Evolutionary conservation across 176 grass and related monocot genomes (phyloP), one percentile per base, ranked within the genome.

Genomic region (Phyllostachys edulis): DNA sequence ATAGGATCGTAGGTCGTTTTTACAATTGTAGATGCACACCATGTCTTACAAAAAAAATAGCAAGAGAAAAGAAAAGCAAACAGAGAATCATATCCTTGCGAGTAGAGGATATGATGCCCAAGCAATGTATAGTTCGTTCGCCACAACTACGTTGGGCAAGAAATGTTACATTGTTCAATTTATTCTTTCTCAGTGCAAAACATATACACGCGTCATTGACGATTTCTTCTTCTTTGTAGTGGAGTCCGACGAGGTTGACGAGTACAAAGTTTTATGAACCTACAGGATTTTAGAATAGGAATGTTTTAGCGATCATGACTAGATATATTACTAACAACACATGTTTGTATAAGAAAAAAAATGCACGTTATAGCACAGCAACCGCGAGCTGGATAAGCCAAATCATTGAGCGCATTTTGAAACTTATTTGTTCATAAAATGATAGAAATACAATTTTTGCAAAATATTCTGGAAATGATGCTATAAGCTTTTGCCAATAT

Each of bases 1-100:
- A 24, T 75, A 81, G 77, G 69, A 75, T 42, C 42, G 16, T 68
- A 52, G 54, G 37, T 5, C 76, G 80, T 81, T 80, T 64, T 11
- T 44, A 18, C 68, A 23, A 23, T 80, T 75, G 61, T 79, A 65
- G 49, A 82, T 39, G 65, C 59, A 47, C 51, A 39, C 16, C 5
- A 83, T 71, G 49, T 26, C 69, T 36, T 63, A 13, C 38, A 7
- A 54, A 18, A 49, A 49, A 18, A 23, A 87, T 42, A 65, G 68
- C 54, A 44, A 32, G 56, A 24, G 55, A 59, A 2, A 24, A 26
- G 6, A 73, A 80, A 63, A 41, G 14, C 5, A 55, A n/a, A 39
- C 3, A 36, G 73, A 63, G 23, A 67, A 67, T 18, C 9, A 34
- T 54, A 50, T 44, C 24, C 67, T 73, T 72, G 29, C 67, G 42